Base-by-base conservation (phyloP, 2,329 filamentous ascomycete genomes). In the Knoxdaviesia capensis region DNA sequence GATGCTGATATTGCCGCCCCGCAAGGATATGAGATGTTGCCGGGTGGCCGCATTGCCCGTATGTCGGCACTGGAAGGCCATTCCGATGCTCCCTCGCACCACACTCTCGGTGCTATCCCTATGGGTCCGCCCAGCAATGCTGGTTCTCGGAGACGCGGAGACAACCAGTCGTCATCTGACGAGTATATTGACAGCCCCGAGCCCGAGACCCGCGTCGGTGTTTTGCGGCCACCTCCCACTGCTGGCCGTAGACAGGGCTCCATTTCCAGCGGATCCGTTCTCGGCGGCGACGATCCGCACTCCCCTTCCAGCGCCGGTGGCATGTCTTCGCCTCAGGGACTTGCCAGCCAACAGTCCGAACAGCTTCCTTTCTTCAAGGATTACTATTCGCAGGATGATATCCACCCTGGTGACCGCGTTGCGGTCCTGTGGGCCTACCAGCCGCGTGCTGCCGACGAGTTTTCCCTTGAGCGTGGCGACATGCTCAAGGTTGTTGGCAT, bases 401-500 rank as follows among this genome's bases (percentile, higher is more conserved):
- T 98, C 44, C 84, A 88, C 52, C 82, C 88, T 0, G 80, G 83
- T 44, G 87, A 96, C 53, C 80, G 80, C 45, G 88, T 98, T 36
- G 74, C 90, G 9, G 84, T 86, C 3, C 70, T 98, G 9, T 98
- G 90, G 90, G 88, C 90, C 2, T 98, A 98, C 58, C 85, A 94
- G 52, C 88, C 90, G 33, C 81, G 90, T 33, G 90, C 90, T 5
- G 75, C 77, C 31, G 90, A 98, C 53, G 90, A 98, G 55, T 96
- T 96, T 54, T 69, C 84, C 35, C 67, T 98, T 34, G 90, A 96
- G 53, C 77, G 90, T 45, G 90, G 90, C 42, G 90, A 98, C 55
- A 94, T 98, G 87, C 71, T 98, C 53, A 96, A 94, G 63, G 79
- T 98, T 9, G 80, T 96, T 32, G 90, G 90, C 47, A 98, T 98